Evolutionary conservation across 208 protist species (phyloP).

Genomic region (Wallacemonas sp.): DNA sequence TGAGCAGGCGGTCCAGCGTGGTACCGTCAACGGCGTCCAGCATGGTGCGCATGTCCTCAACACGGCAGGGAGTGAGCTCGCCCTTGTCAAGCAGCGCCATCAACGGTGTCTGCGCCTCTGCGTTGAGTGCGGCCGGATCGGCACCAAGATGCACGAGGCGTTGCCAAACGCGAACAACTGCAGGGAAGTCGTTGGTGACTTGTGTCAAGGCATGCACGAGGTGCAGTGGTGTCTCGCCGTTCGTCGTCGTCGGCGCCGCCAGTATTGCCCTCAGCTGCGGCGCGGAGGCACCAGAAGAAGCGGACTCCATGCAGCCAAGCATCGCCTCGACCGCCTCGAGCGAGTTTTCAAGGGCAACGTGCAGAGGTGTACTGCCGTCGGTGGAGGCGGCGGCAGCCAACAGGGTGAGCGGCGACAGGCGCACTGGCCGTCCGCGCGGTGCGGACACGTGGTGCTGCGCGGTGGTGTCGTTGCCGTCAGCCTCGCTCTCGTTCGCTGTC

Average conservation of each 20-base stretch:
- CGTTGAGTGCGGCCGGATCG: slow-evolving; percentile 6
- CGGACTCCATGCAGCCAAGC: slow-evolving; percentile 26
- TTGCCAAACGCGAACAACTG: slow-evolving; percentile 21
- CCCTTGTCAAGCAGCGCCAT: not conserved
- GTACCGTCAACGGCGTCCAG: not conserved
- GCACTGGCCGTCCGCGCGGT: slow-evolving; percentile 11
- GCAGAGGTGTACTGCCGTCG: slow-evolving; percentile 26
- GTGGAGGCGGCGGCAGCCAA: slow-evolving; percentile 18
- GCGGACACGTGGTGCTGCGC: not conserved
- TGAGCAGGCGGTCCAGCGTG: slow-evolving; percentile 6
- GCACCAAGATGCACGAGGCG: slow-evolving; percentile 28
- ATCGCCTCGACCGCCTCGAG: slow-evolving; percentile 24
- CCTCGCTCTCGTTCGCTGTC: slow-evolving; percentile 1
- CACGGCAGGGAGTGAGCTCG: not conserved
- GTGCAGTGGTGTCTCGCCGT: slow-evolving; percentile 32
- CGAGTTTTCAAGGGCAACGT: slow-evolving; percentile 37
- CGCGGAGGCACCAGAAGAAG: not conserved
- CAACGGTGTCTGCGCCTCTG: slow-evolving; percentile 1
- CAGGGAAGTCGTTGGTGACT: slow-evolving; percentile 30
- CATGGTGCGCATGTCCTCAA: not conserved
- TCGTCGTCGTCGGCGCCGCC: slow-evolving; percentile 14
- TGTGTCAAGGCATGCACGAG: slow-evolving; percentile 18
- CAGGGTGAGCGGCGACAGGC: slow-evolving; percentile 20
- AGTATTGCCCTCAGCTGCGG: slow-evolving; percentile 9
- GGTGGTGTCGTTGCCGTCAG: not conserved